These are phyloP conservation scores for Helicostylum pulchrum DNA, from an alignment of 192 early-diverging fungal genomes.

Conservation along the genomic window DNA sequence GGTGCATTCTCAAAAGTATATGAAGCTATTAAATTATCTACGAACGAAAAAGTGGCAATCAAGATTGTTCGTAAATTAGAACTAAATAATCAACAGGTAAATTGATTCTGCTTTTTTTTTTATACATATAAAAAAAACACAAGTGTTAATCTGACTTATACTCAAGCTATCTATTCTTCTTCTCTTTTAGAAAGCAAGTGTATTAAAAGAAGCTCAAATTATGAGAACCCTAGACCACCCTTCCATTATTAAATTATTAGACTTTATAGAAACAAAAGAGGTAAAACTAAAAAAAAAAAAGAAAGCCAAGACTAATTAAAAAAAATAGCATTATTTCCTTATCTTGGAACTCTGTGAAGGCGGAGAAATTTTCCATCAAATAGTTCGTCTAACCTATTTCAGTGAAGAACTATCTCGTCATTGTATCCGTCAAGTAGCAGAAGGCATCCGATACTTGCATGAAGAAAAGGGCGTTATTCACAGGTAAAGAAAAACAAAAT, in stretches of 20 bases:
- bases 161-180: not conserved
- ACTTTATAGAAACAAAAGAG: conserved; percentile 71
- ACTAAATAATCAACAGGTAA: conserved; percentile 68
- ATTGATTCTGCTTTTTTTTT: not conserved
- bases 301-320: not conserved
- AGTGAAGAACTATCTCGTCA: conserved; percentile 76
- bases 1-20: conserved; percentile 86
- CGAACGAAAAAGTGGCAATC: conserved; percentile 72
- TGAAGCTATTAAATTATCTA: conserved; percentile 58
- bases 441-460: conserved; percentile 83
- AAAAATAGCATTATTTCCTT: conserved; percentile 62
- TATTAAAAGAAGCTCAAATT: conserved; percentile 85
- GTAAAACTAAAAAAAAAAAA: not conserved
- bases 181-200: conserved; percentile 60
- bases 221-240: conserved; percentile 76
- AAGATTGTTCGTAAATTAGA: conserved; percentile 81
- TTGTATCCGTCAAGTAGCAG: conserved; percentile 85
- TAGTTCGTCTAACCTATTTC: conserved; percentile 78
- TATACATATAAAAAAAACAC: not conserved
- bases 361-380: conserved; percentile 88
- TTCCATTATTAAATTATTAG: conserved; percentile 70
- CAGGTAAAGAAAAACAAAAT: conserved; percentile 30
- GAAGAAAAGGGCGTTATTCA: conserved; percentile 76
- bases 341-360: conserved; percentile 82
- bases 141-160: not conserved